phyloP scores from a whole-genome alignment of 768 basidiomycete genomes.

The Pulveroboletus sp. region DNA sequence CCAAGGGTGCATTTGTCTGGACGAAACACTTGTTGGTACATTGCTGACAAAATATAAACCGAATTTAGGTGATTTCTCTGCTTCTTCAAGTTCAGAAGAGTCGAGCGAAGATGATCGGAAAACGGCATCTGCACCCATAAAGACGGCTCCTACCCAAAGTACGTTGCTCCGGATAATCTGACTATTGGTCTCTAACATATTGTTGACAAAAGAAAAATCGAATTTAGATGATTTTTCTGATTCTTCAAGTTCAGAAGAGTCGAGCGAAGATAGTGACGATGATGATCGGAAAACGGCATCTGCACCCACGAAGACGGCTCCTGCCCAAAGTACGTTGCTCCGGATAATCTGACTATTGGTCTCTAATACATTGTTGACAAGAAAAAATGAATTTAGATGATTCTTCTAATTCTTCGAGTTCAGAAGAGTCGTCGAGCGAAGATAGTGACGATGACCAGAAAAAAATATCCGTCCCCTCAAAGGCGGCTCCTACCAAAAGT shows the following conservation, averaged over 20 bases:
- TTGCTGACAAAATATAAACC: background rate
- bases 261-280: slow-evolving; percentile 5
- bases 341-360: background rate
- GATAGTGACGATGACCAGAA: background rate
- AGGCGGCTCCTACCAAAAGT: slow-evolving; percentile 38
- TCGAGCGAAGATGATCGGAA: slow-evolving; percentile 1
- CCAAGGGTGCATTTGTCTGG: no score
- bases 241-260: slow-evolving; percentile 8
- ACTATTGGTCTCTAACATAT: background rate
- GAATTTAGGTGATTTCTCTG: slow-evolving; percentile 13
- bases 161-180: background rate
- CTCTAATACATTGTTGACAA: background rate
- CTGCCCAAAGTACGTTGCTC: slow-evolving; percentile 29
- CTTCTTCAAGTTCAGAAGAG: slow-evolving; percentile 15
- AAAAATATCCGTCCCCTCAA: slow-evolving; percentile 34
- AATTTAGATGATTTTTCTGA: slow-evolving; percentile 4
- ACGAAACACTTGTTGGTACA: no score
- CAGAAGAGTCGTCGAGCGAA: slow-evolving; percentile 8
- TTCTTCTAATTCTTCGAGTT: slow-evolving; percentile 9
- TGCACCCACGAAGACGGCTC: slow-evolving; percentile 38
- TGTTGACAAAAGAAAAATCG: background rate
- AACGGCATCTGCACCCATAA: slow-evolving; percentile 35
- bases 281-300: slow-evolving; percentile 21
- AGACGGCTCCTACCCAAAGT: slow-evolving; percentile 38
- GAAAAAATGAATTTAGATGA: background rate